Evolutionary conservation across 2,329 filamentous ascomycete species (phyloP), one percentile per base, ranked within the genome.

Genomic region (Herpotrichia juniperi): DNA sequence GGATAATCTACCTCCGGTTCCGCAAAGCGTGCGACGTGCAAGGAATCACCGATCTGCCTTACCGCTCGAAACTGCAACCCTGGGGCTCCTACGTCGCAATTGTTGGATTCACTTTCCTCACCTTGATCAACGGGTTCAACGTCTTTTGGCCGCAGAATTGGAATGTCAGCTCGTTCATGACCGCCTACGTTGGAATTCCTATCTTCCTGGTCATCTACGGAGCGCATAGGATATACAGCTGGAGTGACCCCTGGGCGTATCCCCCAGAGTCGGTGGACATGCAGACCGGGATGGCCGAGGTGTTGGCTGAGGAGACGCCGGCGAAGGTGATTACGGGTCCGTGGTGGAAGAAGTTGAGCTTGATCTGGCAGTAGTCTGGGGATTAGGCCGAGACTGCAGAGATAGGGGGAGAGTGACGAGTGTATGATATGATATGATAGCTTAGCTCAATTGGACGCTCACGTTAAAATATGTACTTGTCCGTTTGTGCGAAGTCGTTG

Each of bases 91-190:
- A 81, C 63, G 73, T 82, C 48, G 79, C 81, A 9, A 79, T 91
- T 1, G 67, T 81, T 14, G 66, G 85, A 21, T 81, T 91, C 47
- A 67, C 72, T 2, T 73, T 90, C 22, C 77, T 93, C n/a, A 83
- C 81, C 1, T 73, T 93, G 2, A 87, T 90, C 60, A 91, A 91
- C 62, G 90, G 89, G 1, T 93, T 92, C 73, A 82, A 86, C 30
- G 83, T 88, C 12, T 93, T 93, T 68, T 88, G 87, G 68, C 83
- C 85, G 0, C 75, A 78, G 7, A 78, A 86, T 24, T 93, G 86
- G 82, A 82, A 78, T 14, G 81, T 80, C 0, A 77, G 80, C 4
- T 79, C 79, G 61, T 94, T 94, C 62, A 74, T 88, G 58, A 86
- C 85, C 0, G 79, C 83, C 0, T 89, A 89, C 61, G 80, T 87